phyloP scores from a whole-genome alignment of 345 rosid genomes.

The Eucalyptus polybractea region DNA sequence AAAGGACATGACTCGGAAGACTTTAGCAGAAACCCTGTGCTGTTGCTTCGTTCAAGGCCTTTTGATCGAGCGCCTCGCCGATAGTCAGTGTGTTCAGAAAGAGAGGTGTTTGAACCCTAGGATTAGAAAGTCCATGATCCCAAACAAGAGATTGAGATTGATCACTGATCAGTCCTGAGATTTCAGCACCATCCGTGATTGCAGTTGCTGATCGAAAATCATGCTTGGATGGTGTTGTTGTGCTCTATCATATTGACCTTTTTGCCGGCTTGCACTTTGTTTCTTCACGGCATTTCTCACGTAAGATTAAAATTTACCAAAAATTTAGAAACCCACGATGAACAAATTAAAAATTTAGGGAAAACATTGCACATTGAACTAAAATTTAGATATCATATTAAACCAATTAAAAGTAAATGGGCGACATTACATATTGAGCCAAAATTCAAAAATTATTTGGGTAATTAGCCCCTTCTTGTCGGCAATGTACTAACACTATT shows the following conservation, averaged over 20 bases:
- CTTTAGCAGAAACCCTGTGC: background rate
- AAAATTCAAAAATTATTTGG: fast-evolving
- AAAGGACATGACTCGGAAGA: background rate
- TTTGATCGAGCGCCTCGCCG: background rate
- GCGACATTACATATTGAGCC: fast-evolving
- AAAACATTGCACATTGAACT: fast-evolving
- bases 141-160: background rate
- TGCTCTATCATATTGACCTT: background rate
- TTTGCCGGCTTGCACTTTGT: background rate
- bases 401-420: fast-evolving
- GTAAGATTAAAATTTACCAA: background rate
- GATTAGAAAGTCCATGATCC: background rate
- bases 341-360: background rate
- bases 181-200: background rate
- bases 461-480: background rate
- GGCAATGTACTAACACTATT: background rate
- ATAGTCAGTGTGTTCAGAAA: background rate
- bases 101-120: background rate
- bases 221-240: background rate
- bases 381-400: background rate
- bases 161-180: background rate
- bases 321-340: background rate
- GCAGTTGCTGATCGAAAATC: background rate
- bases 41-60: background rate
- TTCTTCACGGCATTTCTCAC: background rate